These are phyloP conservation scores for Allium fistulosum DNA, from an alignment of 106 monocot species.

Conservation along the genomic window DNA sequence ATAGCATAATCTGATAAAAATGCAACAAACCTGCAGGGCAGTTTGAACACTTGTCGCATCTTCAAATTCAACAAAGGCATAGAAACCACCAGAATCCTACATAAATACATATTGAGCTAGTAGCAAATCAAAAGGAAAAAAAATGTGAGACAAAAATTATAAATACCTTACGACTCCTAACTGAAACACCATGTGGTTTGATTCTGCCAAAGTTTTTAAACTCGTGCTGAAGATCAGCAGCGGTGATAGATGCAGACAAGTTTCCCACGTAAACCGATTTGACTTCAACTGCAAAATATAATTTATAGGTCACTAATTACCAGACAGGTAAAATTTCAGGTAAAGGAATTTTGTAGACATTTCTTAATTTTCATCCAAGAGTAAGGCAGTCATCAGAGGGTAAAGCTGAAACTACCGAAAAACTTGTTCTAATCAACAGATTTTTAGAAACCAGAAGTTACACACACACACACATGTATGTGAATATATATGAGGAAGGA, in stretches of 20 bases:
- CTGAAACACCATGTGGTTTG: slow-evolving; percentile 52
- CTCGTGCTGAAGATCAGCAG: slow-evolving; percentile 53
- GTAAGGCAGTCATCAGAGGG: too few species aligned
- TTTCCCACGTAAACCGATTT: slow-evolving; percentile 90
- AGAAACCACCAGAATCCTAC: slow-evolving; percentile 76
- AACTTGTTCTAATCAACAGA: too few species aligned
- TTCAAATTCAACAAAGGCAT: slow-evolving; percentile 88
- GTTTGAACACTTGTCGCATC: slow-evolving; percentile 57
- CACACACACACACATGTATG: too few species aligned
- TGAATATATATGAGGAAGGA: too few species aligned
- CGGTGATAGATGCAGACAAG: slow-evolving; percentile 39
- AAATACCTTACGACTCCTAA: slow-evolving; percentile 68
- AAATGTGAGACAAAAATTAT: background rate
- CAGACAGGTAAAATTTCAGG: too few species aligned
- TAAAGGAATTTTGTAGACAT: too few species aligned
- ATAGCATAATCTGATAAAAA: background rate
- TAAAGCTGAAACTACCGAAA: too few species aligned
- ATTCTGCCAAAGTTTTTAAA: slow-evolving; percentile 76
- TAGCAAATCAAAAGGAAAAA: background rate
- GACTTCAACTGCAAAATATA: slow-evolving; percentile 35
- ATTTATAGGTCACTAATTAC: too few species aligned
- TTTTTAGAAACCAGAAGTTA: too few species aligned
- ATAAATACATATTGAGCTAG: background rate
- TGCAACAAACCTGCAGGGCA: slow-evolving; percentile 51
- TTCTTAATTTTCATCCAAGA: too few species aligned